A percentile compares a stretch with the other conserved stretches of the same genome.
phyloP scores from a whole-genome alignment of 2,329 filamentous ascomycete species.

The Cladosporium sp. region DNA sequence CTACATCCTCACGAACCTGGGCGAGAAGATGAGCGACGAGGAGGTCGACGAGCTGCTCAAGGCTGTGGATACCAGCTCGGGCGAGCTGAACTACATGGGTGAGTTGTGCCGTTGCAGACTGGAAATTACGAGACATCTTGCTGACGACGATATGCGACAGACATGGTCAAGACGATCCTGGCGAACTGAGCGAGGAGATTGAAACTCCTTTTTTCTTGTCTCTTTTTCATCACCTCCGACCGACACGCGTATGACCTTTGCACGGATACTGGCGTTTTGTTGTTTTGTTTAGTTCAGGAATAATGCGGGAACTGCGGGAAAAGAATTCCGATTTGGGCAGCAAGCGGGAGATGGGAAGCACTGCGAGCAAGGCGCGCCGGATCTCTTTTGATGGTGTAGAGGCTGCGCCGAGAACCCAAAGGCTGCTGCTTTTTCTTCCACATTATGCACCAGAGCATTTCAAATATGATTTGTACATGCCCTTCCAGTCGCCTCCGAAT shows the following conservation, averaged over 20 bases:
- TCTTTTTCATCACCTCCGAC: neutral
- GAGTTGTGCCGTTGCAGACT: conserved; percentile 30
- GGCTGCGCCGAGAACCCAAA: neutral
- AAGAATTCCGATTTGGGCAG: no score
- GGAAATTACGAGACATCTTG: neutral
- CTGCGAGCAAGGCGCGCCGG: neutral
- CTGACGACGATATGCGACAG: conserved; percentile 14
- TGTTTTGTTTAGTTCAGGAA: neutral
- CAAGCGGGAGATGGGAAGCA: no score
- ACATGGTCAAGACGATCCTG: conserved; percentile 37
- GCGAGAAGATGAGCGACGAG: conserved; percentile 98
- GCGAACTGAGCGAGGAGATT: conserved; percentile 26
- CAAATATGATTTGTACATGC: no score
- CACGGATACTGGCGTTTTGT: conserved; percentile 8
- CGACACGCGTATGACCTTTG: neutral
- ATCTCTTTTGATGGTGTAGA: neutral
- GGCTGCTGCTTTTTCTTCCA: neutral
- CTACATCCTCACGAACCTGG: conserved; percentile 93
- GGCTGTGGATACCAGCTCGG: conserved; percentile 90
- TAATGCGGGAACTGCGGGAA: neutral
- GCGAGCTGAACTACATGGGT: conserved; percentile 98
- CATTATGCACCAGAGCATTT: conserved; percentile 6
- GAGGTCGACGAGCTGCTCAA: conserved; percentile 98
- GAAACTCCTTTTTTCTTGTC: neutral
- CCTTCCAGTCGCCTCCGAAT: no score